A percentile compares a stretch with the other conserved stretches of the same genome.
These are phyloP conservation scores for Eimeria falciformis DNA, from an alignment of 169 alveolate genomes.

Conservation along the genomic window DNA sequence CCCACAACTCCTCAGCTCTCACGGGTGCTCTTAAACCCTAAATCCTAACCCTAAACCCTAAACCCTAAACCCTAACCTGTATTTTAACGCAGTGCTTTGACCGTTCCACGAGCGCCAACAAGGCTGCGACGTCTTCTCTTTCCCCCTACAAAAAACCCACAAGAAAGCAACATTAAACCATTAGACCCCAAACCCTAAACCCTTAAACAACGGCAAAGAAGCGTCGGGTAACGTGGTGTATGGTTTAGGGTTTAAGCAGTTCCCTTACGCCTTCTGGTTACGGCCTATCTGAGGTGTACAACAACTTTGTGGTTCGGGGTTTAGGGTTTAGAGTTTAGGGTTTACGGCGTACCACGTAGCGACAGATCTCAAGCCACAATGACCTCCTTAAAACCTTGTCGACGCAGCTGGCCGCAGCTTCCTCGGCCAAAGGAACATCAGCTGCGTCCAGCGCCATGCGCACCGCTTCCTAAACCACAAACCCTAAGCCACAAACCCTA, in stretches of 20 bases:
- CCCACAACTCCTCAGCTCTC: not conserved
- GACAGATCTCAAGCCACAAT: constrained; percentile 17
- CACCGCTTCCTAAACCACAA: constrained; percentile 36
- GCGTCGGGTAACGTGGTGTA: too few species aligned
- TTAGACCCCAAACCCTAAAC: constrained; percentile 12
- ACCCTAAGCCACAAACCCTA: constrained; percentile 26
- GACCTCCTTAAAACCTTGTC: not conserved
- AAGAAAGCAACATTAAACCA: not conserved
- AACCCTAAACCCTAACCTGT: constrained; percentile 22
- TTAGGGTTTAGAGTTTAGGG: constrained; percentile 32
- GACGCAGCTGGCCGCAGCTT: constrained; percentile 11
- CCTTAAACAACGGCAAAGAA: too few species aligned
- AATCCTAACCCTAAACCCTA: constrained; percentile 24
- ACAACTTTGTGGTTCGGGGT: constrained; percentile 17
- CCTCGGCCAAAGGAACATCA: constrained; percentile 17
- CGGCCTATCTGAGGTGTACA: too few species aligned
- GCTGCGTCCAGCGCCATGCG: constrained; percentile 22
- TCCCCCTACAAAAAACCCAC: not conserved
- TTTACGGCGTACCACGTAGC: not conserved
- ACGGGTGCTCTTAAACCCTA: not conserved
- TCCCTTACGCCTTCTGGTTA: too few species aligned
- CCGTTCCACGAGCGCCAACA: constrained; percentile 27
- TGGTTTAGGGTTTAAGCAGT: constrained; percentile 29
- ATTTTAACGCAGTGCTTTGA: constrained; percentile 43
- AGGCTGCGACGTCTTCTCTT: constrained; percentile 24